Evolutionary conservation across 2,329 filamentous ascomycete genomes (phyloP), one percentile per base, ranked within the genome.

Genomic region (Emericellopsis atlantica): DNA sequence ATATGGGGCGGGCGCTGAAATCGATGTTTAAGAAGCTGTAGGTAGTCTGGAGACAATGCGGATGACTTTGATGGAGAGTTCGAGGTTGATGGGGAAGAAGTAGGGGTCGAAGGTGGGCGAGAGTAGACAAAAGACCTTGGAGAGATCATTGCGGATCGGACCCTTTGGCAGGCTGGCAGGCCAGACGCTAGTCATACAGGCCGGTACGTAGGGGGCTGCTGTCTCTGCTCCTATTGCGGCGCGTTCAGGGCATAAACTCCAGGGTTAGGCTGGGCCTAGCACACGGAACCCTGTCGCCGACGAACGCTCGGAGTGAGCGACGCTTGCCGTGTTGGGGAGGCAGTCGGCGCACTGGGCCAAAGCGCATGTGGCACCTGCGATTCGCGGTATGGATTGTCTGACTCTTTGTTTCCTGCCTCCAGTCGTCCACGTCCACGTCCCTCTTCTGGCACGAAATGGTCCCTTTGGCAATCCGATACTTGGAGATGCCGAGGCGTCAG

Each of bases 61-160:
- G 32, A 41, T 7, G 40, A 33, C 24, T 42, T 35, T 24, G 37
- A 31, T 4, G 36, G 40, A 7, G 40, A 38, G 16, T 43, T 32
- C 16, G 40, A 32, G 16, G 43, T 41, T 26, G 45, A 44, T 33
- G 36, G 18, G 36, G 37, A 36, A 34, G 42, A 39, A 15, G 37
- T 23, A 32, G 35, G 36, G 22, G 43, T 35, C 29, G 16, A 40
- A 33, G 44, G 40, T 15, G 40, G 41, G 16, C 16, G 39, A 32
- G 40, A 47, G 43, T 50, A 47, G 40, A 44, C 40, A 40, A 48
- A 50, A 24, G 48, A 47, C 35, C 42, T 47, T 26, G 48, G 43
- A 36, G 48, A 50, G 43, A 50, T 50, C 48, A 50, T 50, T 42
- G 41, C 44, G 36, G 24, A 29, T 36, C 12, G 6, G n/a, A 29